phyloP scores from a whole-genome alignment of 2,329 filamentous ascomycete genomes.

The Biscogniauxia marginata region DNA sequence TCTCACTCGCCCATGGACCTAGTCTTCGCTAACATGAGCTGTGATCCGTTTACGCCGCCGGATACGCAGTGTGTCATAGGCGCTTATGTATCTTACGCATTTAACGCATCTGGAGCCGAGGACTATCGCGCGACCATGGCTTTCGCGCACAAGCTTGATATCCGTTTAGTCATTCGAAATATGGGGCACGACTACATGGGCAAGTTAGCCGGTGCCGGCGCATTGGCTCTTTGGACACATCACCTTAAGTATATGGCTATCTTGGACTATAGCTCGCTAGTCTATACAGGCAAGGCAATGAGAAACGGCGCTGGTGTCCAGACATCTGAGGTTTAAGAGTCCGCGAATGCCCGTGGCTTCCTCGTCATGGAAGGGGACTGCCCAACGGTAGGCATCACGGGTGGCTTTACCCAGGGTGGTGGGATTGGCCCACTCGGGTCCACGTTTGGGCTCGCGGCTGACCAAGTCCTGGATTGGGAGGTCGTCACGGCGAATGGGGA shows the following conservation, averaged over 20 bases:
- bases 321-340: constrained; percentile 40
- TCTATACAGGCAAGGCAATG: constrained; percentile 48
- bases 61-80: constrained; percentile 39
- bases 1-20: constrained; percentile 20
- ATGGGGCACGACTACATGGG: constrained; percentile 53
- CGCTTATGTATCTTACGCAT: constrained; percentile 31
- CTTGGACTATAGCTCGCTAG: constrained; percentile 22
- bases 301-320: constrained; percentile 50
- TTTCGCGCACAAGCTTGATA: constrained; percentile 40
- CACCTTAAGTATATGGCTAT: constrained; percentile 42
- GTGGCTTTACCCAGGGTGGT: constrained; percentile 60
- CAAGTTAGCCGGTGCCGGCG: constrained; percentile 51
- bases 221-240: constrained; percentile 48
- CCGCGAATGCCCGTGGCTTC: constrained; percentile 37
- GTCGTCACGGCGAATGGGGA: constrained; percentile 53
- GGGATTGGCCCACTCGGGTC: constrained; percentile 56
- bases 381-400: constrained; percentile 55
- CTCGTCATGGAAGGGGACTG: constrained; percentile 49
- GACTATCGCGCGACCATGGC: constrained; percentile 23
- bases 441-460: constrained; percentile 57
- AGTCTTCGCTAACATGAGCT: constrained; percentile 27
- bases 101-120: constrained; percentile 25
- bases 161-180: constrained; percentile 48
- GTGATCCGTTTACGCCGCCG: constrained; percentile 33
- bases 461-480: constrained; percentile 56